phyloP scores from a whole-genome alignment of 2,329 filamentous ascomycete genomes.

The Monilinia vaccinii-corymbosi region DNA sequence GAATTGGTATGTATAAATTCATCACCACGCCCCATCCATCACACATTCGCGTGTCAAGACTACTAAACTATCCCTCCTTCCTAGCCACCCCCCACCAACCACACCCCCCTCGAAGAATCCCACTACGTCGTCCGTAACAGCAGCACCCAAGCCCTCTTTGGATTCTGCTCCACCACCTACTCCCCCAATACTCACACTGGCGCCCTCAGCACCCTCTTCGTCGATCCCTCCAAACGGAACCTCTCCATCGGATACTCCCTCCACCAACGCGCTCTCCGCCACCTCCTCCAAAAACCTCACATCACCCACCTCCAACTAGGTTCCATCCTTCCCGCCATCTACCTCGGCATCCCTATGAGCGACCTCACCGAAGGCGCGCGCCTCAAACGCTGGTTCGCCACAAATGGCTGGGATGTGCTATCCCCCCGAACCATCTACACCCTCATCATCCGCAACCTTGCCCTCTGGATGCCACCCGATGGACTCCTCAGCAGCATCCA shows the following conservation, averaged over 20 bases:
- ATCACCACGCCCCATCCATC: not conserved
- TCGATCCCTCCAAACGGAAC: conserved; percentile 77
- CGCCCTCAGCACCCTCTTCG: conserved; percentile 79
- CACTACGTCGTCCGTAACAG: conserved; percentile 93
- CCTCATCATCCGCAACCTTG: conserved; percentile 51
- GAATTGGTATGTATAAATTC: conserved; percentile 41
- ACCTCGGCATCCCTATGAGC: conserved; percentile 70
- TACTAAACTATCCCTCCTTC: not conserved
- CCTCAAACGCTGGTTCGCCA: conserved; percentile 72
- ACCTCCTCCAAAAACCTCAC: conserved; percentile 55
- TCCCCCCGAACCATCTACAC: conserved; percentile 54
- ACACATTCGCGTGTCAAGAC: not conserved
- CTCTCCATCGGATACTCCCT: conserved; percentile 85
- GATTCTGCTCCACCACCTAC: conserved; percentile 85
- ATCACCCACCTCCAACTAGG: conserved; percentile 59
- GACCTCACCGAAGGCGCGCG: conserved; percentile 39
- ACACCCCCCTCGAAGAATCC: conserved; percentile 47
- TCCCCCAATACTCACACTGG: conserved; percentile 45
- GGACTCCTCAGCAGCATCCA: conserved; percentile 51
- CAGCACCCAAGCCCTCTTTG: conserved; percentile 82
- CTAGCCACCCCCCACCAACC: not conserved
- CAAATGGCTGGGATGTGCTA: conserved; percentile 75
- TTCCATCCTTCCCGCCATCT: conserved; percentile 72
- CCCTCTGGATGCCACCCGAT: conserved; percentile 51
- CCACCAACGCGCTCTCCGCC: conserved; percentile 74